Evolutionary conservation across 2,329 filamentous ascomycete genomes (phyloP), one percentile per base, ranked within the genome.

Genomic region (Hypoxylon sp.): DNA sequence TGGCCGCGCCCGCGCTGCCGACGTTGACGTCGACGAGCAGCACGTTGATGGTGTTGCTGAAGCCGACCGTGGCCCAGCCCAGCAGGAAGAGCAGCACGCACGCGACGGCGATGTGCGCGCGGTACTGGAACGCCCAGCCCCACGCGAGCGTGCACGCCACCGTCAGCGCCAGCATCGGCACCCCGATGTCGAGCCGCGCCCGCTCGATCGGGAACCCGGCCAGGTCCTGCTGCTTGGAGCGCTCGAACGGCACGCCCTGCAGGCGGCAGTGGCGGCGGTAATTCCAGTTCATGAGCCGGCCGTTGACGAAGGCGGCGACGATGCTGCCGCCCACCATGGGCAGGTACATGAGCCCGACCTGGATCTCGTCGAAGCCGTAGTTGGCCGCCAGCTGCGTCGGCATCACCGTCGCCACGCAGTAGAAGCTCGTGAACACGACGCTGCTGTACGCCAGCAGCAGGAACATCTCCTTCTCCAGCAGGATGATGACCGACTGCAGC

Each of bases 271-370:
- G 76, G 3, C 84, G 79, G 0, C 79, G 74, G 68, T 85, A 89
- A 64, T 86, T 88, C 75, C 80, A 81, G 67, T 89, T 86, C 3
- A 87, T 75, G 3, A 86, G 51, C 23, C 75, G 75, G 4, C 85
- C 82, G 15, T 73, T 71, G 11, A 68, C 58, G 20, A 72, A 54
- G 1, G 73, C 73, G 2, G 75, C 68, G 1, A 74, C 35, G 13
- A 74, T 67, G 40, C 73, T 74, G 3, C 75, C 76, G 11, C 66
- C 67, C 2, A 72, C 75, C 40, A 77, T 70, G 1, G 76, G 76
- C 5, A 76, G 37, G 50, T 73, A 76, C 65, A 74, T 70, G 5
- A 76, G 66, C 8, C 80, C 79, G 2, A 82, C 70, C 13, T 74
- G 73, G 13, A 76, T 68, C n/a, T 84, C 81, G 54, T 82, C 75